phyloP scores from a whole-genome alignment of 257 asterid genomes.

The Nicotiana sylvestris region DNA sequence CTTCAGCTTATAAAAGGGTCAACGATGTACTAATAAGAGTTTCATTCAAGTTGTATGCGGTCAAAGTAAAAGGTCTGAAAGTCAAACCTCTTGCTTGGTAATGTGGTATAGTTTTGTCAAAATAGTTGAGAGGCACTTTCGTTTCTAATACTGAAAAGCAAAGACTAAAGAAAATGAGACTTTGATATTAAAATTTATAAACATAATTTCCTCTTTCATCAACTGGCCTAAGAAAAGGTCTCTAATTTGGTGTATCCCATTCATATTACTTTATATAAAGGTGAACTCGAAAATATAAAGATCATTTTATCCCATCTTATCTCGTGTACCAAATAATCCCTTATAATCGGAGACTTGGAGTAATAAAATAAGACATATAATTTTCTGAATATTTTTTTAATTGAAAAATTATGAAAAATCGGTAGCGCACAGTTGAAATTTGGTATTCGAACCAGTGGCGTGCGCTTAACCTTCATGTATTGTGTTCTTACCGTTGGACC shows the following conservation, averaged over 20 bases:
- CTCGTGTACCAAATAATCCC: too few species aligned
- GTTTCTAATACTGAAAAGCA: not conserved
- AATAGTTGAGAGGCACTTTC: not conserved
- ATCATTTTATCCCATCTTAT: too few species aligned
- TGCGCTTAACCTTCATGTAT: not conserved
- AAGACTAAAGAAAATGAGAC: slow-evolving; percentile 1
- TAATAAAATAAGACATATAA: too few species aligned
- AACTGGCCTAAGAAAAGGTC: not conserved
- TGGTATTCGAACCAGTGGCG: not conserved
- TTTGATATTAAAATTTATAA: not conserved
- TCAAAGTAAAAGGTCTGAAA: not conserved
- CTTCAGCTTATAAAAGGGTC: not conserved
- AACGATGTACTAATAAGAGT: not conserved
- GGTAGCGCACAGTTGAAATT: too few species aligned
- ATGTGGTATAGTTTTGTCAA: not conserved
- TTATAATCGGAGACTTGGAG: too few species aligned
- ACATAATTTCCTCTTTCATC: not conserved
- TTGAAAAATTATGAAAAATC: too few species aligned
- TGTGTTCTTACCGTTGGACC: not conserved
- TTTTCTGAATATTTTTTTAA: too few species aligned
- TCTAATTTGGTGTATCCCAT: not conserved
- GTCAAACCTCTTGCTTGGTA: not conserved
- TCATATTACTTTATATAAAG: not conserved
- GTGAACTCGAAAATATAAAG: too few species aligned
- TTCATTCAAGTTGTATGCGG: not conserved